Conservation (phyloP, 768 basidiomycete genomes). For the Fomitopsis serialis region DNA sequence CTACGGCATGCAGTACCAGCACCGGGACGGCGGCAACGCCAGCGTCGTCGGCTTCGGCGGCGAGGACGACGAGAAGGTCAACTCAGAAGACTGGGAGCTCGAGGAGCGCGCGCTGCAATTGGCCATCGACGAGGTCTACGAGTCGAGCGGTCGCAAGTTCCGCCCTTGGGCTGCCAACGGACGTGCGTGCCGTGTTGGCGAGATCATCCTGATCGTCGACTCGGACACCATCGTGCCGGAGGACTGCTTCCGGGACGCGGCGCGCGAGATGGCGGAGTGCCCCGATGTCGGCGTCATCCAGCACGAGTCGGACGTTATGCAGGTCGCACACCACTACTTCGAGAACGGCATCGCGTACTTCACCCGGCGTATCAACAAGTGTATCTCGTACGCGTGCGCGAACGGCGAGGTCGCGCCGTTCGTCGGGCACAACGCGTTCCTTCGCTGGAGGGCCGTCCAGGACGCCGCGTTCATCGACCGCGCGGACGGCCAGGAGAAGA, state of each 20-base stretch:
- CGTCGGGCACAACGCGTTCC: constrained; percentile 47
- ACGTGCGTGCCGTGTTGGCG: constrained; percentile 36
- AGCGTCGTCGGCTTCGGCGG: constrained; percentile 25
- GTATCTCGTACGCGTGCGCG: constrained; percentile 33
- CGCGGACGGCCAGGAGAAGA: constrained; percentile 44
- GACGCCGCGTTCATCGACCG: constrained; percentile 49
- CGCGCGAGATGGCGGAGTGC: constrained; percentile 42
- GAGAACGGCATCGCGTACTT: constrained; percentile 45
- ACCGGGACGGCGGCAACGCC: constrained; percentile 58
- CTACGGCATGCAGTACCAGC: constrained; percentile 64
- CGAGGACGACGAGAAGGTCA: constrained; percentile 12
- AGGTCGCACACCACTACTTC: constrained; percentile 50
- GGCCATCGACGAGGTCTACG: constrained; percentile 48
- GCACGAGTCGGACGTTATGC: constrained; percentile 52
- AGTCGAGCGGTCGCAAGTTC: constrained; percentile 26
- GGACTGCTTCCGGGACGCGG: constrained; percentile 50
- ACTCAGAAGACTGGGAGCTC: constrained; percentile 26
- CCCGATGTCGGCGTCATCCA: constrained; percentile 48
- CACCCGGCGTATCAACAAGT: constrained; percentile 43
- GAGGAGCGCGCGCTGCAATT: constrained; percentile 46
- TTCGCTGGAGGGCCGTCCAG: constrained; percentile 55
- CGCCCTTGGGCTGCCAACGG: constrained; percentile 32
- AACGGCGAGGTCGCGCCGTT: constrained; percentile 41
- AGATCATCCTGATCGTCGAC: constrained; percentile 44
- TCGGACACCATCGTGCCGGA: constrained; percentile 47